phyloP scores from a whole-genome alignment of 345 rosid species.

The Rubroshorea leprosula region DNA sequence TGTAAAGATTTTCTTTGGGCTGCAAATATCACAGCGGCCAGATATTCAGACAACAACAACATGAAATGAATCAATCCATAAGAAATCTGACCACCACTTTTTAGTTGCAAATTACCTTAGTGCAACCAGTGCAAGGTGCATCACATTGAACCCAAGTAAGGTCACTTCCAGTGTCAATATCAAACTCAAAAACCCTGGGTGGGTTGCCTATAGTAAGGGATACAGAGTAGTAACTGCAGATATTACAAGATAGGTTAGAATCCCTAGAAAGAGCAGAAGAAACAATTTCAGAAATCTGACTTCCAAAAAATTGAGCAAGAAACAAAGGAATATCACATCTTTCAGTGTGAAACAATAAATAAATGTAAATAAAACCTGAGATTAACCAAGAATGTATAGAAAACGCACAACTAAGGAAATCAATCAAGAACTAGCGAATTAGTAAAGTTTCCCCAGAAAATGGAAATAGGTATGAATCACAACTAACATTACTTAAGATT shows the following conservation, averaged over 20 bases:
- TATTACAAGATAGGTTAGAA: neutral
- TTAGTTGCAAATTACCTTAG: slow-evolving; percentile 41
- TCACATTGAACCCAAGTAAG: slow-evolving; percentile 96
- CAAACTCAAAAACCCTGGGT: slow-evolving; percentile 72
- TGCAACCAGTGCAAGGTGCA: slow-evolving; percentile 88
- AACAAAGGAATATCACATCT: no score
- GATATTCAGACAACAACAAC: slow-evolving; percentile 1
- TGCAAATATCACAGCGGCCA: slow-evolving; percentile 25
- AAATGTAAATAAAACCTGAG: no score
- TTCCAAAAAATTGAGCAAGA: no score
- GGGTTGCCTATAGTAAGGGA: slow-evolving; percentile 60
- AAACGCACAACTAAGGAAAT: neutral
- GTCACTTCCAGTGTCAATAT: slow-evolving; percentile 94
- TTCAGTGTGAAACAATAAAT: no score
- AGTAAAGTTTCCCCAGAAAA: neutral
- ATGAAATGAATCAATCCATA: neutral
- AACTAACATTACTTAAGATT: neutral
- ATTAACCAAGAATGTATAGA: no score
- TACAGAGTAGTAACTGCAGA: slow-evolving; percentile 72
- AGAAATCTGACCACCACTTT: neutral
- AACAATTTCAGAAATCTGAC: no score
- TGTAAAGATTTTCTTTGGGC: slow-evolving; percentile 59
- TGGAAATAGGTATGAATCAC: neutral
- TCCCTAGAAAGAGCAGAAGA: neutral
- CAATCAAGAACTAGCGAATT: neutral